Conservation (phyloP, 1,139 yeast species). For the Geotrichum restrictum region DNA sequence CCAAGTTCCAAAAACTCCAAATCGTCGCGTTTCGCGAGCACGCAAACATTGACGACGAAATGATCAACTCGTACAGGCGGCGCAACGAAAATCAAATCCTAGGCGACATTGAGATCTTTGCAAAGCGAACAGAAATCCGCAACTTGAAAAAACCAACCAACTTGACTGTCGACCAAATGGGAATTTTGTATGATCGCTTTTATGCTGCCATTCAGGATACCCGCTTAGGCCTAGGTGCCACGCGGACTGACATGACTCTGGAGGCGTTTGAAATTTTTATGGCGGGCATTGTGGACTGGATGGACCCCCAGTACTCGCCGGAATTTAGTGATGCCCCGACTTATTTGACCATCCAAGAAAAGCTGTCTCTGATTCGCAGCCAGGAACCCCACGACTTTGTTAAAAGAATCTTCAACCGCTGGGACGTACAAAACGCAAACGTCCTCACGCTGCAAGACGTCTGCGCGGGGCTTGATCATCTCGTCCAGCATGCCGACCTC, state of each 20-base stretch:
- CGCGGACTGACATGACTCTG: constrained; percentile 59
- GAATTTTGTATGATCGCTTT: constrained; percentile 78
- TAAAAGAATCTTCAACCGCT: constrained; percentile 56
- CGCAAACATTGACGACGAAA: constrained; percentile 68
- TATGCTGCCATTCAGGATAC: constrained; percentile 73
- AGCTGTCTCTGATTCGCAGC: constrained; percentile 16
- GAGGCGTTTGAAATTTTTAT: constrained; percentile 68
- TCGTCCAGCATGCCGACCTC: constrained; percentile 62
- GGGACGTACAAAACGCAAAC: constrained; percentile 59
- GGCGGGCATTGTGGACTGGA: constrained; percentile 83
- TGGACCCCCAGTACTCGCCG: constrained; percentile 34
- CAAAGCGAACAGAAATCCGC: constrained; percentile 85
- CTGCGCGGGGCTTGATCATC: constrained; percentile 64
- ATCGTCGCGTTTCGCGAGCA: constrained; percentile 93
- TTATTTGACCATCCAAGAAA: constrained; percentile 7
- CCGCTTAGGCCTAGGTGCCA: constrained; percentile 61
- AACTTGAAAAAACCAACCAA: constrained; percentile 71
- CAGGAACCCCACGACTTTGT: constrained; percentile 48
- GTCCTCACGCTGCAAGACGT: constrained; percentile 66
- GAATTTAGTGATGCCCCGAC: not conserved
- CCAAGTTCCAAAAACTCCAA: constrained; percentile 83
- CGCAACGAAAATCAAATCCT: constrained; percentile 73
- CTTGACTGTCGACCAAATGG: constrained; percentile 54
- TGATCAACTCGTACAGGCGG: constrained; percentile 63
- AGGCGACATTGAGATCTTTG: constrained; percentile 82